Evolutionary conservation across 2,329 filamentous ascomycete genomes (phyloP), one percentile per base, ranked within the genome.

Genomic region (Cladosporium sp.): DNA sequence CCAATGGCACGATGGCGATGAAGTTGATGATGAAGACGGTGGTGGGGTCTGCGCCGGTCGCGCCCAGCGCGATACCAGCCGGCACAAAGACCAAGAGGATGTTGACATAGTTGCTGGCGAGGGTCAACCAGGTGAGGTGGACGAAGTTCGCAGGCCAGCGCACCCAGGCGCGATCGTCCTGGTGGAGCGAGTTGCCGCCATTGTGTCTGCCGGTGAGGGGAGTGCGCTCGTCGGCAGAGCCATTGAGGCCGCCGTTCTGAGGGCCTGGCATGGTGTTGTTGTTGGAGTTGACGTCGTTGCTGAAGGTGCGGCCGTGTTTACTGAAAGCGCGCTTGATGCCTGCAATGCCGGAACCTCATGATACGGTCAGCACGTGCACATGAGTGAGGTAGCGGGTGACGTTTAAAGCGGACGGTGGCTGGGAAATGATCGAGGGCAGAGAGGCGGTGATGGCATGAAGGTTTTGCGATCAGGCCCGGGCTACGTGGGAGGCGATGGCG

Each of bases 1-100:
- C 94, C 52, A 97, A 84, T 0, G 93, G 93, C 66, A 97, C 89
- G 71, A 97, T 97, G 68, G 93, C 94, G 69, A 97, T 86, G 74
- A 97, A 97, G 81, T 97, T 97, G 79, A 97, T 86, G 59, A 87
- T 82, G 78, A 93, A 93, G 70, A 92, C 85, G 65, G 86, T 85
- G 12, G 88, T 86, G 1, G 91, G 85, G 73, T 84, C 82, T 88
- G 89, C 90, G 57, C 82, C 80, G 67, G 86, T 73, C 15, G 81
- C 79, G 67, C 90, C 90, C 67, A 90, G 87, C 63, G 88, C 74
- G 68, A 93, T 91, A 68, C 90, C 91, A 51, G 92, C 77, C 11
- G 91, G 90, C 10, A 93, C 91, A 74, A 89, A 88, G 67, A 92
- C 82, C 69, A 95, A 88, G 64, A 90, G 83, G 70, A 89, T 84